phyloP scores from a whole-genome alignment of 805 yeast species.

The Hanseniaspora nectarophila region DNA sequence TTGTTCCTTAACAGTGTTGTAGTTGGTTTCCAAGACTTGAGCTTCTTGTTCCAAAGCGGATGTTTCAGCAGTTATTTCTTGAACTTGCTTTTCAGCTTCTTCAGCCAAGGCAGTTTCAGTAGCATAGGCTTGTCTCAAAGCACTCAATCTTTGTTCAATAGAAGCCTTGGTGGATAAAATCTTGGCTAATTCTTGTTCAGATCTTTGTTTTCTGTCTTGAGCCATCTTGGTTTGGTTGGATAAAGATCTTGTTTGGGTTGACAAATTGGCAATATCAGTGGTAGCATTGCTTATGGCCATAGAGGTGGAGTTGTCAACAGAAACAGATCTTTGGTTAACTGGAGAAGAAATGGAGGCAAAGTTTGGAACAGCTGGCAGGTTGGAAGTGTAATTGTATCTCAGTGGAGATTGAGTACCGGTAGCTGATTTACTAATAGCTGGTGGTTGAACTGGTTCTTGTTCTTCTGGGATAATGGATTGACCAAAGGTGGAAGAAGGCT shows the following conservation, averaged over 20 bases:
- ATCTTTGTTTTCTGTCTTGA: conserved; percentile 57
- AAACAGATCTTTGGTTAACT: conserved; percentile 18
- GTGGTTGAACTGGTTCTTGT: conserved; percentile 20
- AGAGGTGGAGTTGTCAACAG: conserved; percentile 37
- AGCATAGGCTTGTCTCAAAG: conserved; percentile 60
- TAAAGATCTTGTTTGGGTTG: conserved; percentile 72
- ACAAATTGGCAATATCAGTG: conserved; percentile 72
- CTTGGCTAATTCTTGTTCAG: conserved; percentile 65
- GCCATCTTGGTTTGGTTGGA: conserved; percentile 60
- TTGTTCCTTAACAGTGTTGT: conserved; percentile 49
- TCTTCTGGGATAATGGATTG: conserved; percentile 44
- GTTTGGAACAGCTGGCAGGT: conserved; percentile 28
- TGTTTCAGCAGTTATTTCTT: conserved; percentile 51
- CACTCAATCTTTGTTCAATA: conserved; percentile 57
- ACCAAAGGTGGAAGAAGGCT: conserved; percentile 79
- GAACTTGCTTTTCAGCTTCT: conserved; percentile 52
- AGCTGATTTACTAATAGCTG: conserved; percentile 33
- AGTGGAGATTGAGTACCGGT: conserved; percentile 25
- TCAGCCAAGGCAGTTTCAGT: conserved; percentile 66
- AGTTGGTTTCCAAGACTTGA: conserved; percentile 65
- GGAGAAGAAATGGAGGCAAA: conserved; percentile 20
- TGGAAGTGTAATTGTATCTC: conserved; percentile 17
- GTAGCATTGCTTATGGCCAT: conserved; percentile 66
- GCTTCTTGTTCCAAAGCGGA: conserved; percentile 61
- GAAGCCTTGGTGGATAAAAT: conserved; percentile 56